Evolutionary conservation across 257 asterid species (phyloP).

Genomic region (Orobanche coerulescens): DNA sequence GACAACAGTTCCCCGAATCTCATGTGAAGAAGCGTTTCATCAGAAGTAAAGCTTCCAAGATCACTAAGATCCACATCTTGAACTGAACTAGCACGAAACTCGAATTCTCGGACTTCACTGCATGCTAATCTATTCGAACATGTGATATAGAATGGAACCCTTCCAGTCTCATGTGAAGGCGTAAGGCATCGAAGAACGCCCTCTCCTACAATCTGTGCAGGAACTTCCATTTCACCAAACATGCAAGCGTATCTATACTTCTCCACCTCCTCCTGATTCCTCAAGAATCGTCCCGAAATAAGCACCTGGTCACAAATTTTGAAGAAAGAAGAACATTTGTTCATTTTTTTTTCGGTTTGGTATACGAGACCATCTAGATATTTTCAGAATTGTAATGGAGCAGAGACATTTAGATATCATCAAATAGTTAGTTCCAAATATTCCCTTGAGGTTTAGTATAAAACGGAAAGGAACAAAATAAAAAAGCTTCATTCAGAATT

Average conservation of each 20-base stretch:
- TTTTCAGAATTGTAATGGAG: conserved; percentile 11
- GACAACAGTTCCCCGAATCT: conserved; percentile 74
- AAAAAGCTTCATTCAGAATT: background rate
- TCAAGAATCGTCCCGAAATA: conserved; percentile 63
- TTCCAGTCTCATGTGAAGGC: conserved; percentile 64
- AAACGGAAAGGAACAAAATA: background rate
- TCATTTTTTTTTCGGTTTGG: background rate
- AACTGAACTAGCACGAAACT: conserved; percentile 39
- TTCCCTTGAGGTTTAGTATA: background rate
- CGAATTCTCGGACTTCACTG: conserved; percentile 93
- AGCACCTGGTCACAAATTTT: conserved; percentile 44
- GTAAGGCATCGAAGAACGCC: conserved; percentile 81
- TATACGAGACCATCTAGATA: conserved; percentile 5
- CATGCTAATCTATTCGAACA: conserved; percentile 91
- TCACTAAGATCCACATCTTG: conserved; percentile 36
- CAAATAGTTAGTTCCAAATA: background rate
- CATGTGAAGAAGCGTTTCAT: conserved; percentile 58
- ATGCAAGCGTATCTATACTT: conserved; percentile 83
- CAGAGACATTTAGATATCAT: conserved; percentile 4
- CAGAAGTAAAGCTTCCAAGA: conserved; percentile 26
- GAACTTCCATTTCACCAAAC: conserved; percentile 93
- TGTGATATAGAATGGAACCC: conserved; percentile 78
- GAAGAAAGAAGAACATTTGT: conserved; percentile 5
- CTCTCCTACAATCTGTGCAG: conserved; percentile 62
- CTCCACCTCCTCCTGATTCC: conserved; percentile 47